phyloP scores from a whole-genome alignment of 2,329 filamentous ascomycete species.

The Lasiodiplodia hormozganensis region DNA sequence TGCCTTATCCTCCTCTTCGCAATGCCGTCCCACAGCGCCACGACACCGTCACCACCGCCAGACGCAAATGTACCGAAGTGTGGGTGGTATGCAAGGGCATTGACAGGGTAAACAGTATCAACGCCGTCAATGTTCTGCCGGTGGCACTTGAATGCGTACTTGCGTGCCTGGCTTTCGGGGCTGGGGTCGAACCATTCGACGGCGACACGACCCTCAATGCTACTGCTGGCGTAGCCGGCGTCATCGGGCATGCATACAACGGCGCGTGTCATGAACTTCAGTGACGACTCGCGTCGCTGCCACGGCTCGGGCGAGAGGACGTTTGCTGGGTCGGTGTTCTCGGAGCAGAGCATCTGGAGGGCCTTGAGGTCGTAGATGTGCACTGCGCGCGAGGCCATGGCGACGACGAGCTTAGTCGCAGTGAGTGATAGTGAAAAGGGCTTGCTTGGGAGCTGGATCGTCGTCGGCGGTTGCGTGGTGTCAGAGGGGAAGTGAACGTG shows the following conservation, averaged over 20 bases:
- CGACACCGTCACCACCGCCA: slow-evolving; percentile 87
- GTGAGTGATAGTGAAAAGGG: slow-evolving; percentile 84
- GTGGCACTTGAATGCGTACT: slow-evolving; percentile 99
- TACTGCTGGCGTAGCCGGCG: slow-evolving; percentile 87
- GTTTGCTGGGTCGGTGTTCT: slow-evolving; percentile 51
- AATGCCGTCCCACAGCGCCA: slow-evolving; percentile 92
- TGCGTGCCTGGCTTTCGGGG: slow-evolving; percentile 83
- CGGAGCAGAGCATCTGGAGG: slow-evolving; percentile 64
- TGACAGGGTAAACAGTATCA: slow-evolving; percentile 90
- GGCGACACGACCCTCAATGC: slow-evolving; percentile 93
- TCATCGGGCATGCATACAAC: slow-evolving; percentile 97
- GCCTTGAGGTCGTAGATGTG: slow-evolving; percentile 89
- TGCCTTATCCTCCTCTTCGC: slow-evolving; percentile 89
- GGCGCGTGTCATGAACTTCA: slow-evolving; percentile 94
- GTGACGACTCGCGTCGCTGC: slow-evolving; percentile 90
- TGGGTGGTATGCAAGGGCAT: slow-evolving; percentile 88
- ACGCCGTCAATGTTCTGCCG: slow-evolving; percentile 74
- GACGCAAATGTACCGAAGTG: slow-evolving; percentile 84
- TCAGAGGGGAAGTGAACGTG: slow-evolving; percentile 76
- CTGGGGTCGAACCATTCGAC: slow-evolving; percentile 98
- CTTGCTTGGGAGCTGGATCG: slow-evolving; percentile 79
- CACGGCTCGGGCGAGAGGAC: slow-evolving; percentile 73
- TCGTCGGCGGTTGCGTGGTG: slow-evolving; percentile 62
- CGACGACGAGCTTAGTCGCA: slow-evolving; percentile 86
- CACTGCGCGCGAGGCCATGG: slow-evolving; percentile 92